These are phyloP conservation scores for Lipomyces lipofer DNA, from an alignment of 805 yeast genomes.

Conservation along the genomic window DNA sequence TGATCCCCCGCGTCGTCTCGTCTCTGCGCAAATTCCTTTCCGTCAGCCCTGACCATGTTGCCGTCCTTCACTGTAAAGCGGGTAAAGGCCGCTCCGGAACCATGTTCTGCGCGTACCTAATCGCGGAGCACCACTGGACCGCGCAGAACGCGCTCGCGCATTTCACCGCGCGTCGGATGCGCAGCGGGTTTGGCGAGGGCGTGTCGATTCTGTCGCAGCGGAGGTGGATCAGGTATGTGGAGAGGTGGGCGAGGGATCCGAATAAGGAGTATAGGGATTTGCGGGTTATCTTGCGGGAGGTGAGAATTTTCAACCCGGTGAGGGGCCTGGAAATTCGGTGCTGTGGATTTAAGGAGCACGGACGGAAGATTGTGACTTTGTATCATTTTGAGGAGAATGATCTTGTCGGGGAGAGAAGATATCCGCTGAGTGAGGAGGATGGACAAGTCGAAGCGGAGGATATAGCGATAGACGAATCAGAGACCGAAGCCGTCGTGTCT, in stretches of 20 bases:
- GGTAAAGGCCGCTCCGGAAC: conserved; percentile 94
- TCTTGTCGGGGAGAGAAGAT: conserved; percentile 1
- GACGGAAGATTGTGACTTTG: conserved; percentile 22
- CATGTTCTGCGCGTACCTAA: conserved; percentile 66
- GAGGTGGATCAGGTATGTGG: conserved; percentile 64
- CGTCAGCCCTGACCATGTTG: conserved; percentile 47
- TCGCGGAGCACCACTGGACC: conserved; percentile 47
- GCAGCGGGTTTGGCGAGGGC: conserved; percentile 58
- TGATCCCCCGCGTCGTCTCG: conserved; percentile 48
- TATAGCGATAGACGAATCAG: background rate
- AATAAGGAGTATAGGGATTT: conserved; percentile 27
- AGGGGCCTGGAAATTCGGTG: conserved; percentile 31
- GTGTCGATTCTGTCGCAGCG: conserved; percentile 71
- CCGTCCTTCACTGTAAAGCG: conserved; percentile 80
- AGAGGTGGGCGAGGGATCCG: conserved; percentile 35
- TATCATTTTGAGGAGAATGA: conserved; percentile 23
- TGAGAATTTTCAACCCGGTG: conserved; percentile 28
- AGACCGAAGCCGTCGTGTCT: background rate
- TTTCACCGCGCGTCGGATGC: conserved; percentile 63
- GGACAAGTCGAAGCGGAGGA: background rate
- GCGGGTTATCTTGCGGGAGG: conserved; percentile 28
- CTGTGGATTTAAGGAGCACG: conserved; percentile 28
- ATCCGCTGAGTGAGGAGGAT: background rate
- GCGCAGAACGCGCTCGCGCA: conserved; percentile 50
- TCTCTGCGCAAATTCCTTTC: conserved; percentile 50